Evolutionary conservation across 2,329 filamentous ascomycete genomes (phyloP).

Genomic region (Talaromyces piceae): DNA sequence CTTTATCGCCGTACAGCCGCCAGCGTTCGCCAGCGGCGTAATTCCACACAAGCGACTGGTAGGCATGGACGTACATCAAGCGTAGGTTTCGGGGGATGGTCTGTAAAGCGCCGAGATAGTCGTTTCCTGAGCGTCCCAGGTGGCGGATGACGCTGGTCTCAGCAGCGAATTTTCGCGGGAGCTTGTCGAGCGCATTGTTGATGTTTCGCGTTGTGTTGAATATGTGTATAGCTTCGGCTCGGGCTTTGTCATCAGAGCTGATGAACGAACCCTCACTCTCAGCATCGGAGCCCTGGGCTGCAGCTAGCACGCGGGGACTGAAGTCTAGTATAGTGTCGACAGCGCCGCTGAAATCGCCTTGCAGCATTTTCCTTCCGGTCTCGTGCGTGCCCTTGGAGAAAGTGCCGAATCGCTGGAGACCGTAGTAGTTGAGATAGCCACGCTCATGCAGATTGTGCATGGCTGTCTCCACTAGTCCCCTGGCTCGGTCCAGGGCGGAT

Average conservation of each 20-base stretch:
- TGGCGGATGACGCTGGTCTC: conserved; percentile 74
- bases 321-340: conserved; percentile 71
- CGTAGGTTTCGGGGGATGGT: conserved; percentile 74
- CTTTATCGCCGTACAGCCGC: conserved; percentile 62
- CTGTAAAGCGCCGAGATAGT: conserved; percentile 75
- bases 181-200: conserved; percentile 53
- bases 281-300: conserved; percentile 42
- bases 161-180: conserved; percentile 76
- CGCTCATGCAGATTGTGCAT: conserved; percentile 61
- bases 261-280: conserved; percentile 40
- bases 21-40: conserved; percentile 72
- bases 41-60: conserved; percentile 95
- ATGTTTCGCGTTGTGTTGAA: conserved; percentile 59
- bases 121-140: conserved; percentile 51
- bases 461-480: conserved; percentile 45
- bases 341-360: conserved; percentile 72
- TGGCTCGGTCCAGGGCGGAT: conserved; percentile 35
- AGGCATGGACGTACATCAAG: conserved; percentile 94
- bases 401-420: conserved; percentile 92
- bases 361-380: conserved; percentile 75
- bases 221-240: conserved; percentile 68
- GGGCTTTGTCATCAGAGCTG: conserved; percentile 67
- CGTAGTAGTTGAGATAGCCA: conserved; percentile 97
- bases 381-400: conserved; percentile 79
- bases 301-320: conserved; percentile 54